phyloP scores from a whole-genome alignment of 2,329 filamentous ascomycete genomes.

The Xylariales sp. region DNA sequence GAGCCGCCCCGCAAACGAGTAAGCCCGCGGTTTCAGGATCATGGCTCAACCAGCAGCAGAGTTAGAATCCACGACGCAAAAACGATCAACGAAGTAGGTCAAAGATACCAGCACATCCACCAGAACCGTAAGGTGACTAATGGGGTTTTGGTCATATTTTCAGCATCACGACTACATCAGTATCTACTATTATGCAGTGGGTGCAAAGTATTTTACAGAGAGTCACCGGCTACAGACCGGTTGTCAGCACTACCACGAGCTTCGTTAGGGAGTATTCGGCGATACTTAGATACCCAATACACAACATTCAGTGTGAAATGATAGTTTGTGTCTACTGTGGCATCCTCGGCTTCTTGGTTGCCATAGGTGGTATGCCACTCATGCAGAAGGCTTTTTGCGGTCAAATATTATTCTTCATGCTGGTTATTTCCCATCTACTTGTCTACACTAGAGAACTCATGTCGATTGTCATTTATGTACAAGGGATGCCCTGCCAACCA shows the following conservation, averaged over 20 bases:
- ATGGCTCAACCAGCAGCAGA: not conserved
- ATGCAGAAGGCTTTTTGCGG: slow-evolving; percentile 8
- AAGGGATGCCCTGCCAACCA: slow-evolving; percentile 12
- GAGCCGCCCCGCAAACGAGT: not conserved
- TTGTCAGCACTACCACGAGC: slow-evolving; percentile 10
- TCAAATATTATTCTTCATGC: slow-evolving; percentile 27
- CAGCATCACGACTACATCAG: slow-evolving; percentile 19
- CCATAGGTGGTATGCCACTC: not conserved
- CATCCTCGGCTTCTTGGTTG: not conserved
- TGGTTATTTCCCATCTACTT: slow-evolving; percentile 13
- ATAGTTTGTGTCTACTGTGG: not conserved
- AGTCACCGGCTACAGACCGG: not conserved
- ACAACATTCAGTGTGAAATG: not conserved
- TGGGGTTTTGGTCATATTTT: slow-evolving; percentile 24
- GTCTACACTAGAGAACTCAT: not conserved
- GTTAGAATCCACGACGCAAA: slow-evolving; percentile 8
- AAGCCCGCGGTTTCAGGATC: not conserved
- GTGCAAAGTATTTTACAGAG: not conserved
- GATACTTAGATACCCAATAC: slow-evolving; percentile 25
- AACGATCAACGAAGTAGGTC: slow-evolving; percentile 30
- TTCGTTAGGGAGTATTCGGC: not conserved
- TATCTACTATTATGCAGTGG: slow-evolving; percentile 1
- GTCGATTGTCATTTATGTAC: not conserved
- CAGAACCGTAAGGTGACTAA: slow-evolving; percentile 33
- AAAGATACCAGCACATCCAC: slow-evolving; percentile 24